A percentile compares a stretch with the other conserved stretches of the same genome.
Conservation (phyloP, 2,329 filamentous ascomycete genomes). For the Amphichorda felina region DNA sequence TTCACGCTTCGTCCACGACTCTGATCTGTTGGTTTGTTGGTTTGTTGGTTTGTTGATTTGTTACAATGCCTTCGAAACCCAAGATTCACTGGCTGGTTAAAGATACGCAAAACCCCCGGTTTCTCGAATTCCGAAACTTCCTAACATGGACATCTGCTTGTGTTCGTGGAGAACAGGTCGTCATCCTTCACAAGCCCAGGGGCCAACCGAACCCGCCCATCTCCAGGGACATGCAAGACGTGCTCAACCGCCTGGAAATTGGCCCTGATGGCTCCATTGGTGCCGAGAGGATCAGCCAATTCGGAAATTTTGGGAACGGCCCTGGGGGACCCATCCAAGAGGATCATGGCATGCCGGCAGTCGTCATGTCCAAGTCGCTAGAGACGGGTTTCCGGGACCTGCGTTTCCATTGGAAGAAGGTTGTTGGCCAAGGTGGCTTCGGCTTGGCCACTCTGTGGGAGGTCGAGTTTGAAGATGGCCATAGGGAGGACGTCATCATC, state of each 20-base stretch:
- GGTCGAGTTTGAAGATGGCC: conserved; percentile 9
- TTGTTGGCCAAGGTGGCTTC: conserved; percentile 14
- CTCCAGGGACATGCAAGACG: too few species aligned
- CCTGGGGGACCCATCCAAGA: too few species aligned
- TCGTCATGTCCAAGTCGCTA: neutral
- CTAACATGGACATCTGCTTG: neutral
- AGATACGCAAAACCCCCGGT: too few species aligned
- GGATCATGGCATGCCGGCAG: neutral
- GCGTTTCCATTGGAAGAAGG: conserved; percentile 11
- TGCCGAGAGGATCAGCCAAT: too few species aligned
- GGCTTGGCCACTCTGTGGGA: conserved; percentile 13
- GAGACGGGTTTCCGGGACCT: conserved; percentile 6
- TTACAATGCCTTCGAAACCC: too few species aligned
- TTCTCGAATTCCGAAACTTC: neutral
- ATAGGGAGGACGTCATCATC: conserved; percentile 12
- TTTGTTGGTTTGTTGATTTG: too few species aligned
- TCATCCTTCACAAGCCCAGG: neutral
- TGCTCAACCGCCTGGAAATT: too few species aligned
- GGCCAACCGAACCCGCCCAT: too few species aligned
- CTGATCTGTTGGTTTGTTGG: too few species aligned
- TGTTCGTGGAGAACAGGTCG: neutral
- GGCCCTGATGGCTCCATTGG: neutral
- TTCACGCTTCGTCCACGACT: too few species aligned
- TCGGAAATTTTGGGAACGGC: too few species aligned
- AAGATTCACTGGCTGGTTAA: neutral